Base-by-base conservation (phyloP, 805 yeast species). In the Zygosaccharomyces lentus region DNA sequence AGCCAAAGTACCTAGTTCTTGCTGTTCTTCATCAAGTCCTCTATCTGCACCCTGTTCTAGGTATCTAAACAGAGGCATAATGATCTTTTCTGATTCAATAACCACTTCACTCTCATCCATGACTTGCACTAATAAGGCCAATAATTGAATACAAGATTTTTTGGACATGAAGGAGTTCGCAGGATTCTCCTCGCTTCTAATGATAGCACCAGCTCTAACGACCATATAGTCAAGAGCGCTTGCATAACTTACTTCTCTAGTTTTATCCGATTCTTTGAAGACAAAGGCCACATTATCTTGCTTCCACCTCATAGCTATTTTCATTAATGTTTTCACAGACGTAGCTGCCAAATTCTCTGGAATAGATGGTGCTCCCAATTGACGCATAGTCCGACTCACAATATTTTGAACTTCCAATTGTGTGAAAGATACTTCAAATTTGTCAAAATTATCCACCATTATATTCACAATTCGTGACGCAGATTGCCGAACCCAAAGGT, bases 401-500 rank as follows among this genome's bases (percentile, higher is more conserved):
- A 85, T 77, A 0, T 78, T 77, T 59, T 86, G 91, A n/a, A 84
- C 57, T 38, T 81, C 79, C 24, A 69, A 66, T 19, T 67, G 68
- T 2, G 68, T 51, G 35, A 81, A 70, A 2, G 66, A 51, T 1
- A 41, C 54, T 9, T 55, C 65, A 29, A 70, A 47, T 12, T 59
- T 55, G 29, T 69, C 65, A 24, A 56, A 37, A 41, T 74, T 71
- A 7, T 74, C 57, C 46, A 86, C 68, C 41, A 84, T 59, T 1
- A 66, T 57, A 1, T 83, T 81, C 32, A 81, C 62, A 27, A 87
- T 68, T 43, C 90, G 71, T 6, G 82, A 68, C 1, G 95, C 70
- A 4, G 76, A 67, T 48, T 84, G 71, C 56, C 97, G 78, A 6
- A 90, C 84, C 98, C 98, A 90, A 1, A 93, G 74, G 65, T 90